Conservation (phyloP, 495 filamentous ascomycete species). For the Aspergillus mulundensis region DNA sequence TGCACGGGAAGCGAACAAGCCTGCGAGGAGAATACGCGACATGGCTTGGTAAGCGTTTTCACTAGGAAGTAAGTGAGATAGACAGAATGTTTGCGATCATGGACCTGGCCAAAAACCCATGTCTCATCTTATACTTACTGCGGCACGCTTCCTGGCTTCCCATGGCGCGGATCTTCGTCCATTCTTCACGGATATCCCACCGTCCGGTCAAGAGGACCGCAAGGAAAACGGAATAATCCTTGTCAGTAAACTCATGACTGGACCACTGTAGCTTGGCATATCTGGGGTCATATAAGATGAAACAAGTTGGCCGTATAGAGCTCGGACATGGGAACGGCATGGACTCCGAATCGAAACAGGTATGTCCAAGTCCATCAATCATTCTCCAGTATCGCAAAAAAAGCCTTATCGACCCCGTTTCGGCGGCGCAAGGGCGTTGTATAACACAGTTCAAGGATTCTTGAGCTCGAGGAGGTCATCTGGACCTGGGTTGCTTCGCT, state of each 20-base stretch:
- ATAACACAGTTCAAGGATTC: too few relatives aligned
- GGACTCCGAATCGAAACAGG: background rate
- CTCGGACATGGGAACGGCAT: background rate
- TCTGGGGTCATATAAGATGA: slow-evolving; percentile 4
- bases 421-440: too few relatives aligned
- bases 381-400: too few relatives aligned
- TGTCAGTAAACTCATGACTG: background rate
- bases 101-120: background rate
- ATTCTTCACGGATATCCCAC: slow-evolving; percentile 7
- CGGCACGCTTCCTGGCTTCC: background rate
- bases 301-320: background rate
- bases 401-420: too few relatives aligned
- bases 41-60: background rate
- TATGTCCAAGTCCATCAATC: background rate
- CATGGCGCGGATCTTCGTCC: background rate
- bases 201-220: background rate
- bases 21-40: background rate
- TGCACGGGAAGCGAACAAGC: slow-evolving; percentile 16
- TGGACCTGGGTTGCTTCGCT: too few relatives aligned
- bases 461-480: too few relatives aligned
- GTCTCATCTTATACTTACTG: background rate
- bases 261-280: slow-evolving; percentile 2
- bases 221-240: background rate
- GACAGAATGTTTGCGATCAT: background rate
- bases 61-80: background rate